These are phyloP conservation scores for Phytophthora syringae DNA, from an alignment of 352 stramenopile species.

Conservation along the genomic window DNA sequence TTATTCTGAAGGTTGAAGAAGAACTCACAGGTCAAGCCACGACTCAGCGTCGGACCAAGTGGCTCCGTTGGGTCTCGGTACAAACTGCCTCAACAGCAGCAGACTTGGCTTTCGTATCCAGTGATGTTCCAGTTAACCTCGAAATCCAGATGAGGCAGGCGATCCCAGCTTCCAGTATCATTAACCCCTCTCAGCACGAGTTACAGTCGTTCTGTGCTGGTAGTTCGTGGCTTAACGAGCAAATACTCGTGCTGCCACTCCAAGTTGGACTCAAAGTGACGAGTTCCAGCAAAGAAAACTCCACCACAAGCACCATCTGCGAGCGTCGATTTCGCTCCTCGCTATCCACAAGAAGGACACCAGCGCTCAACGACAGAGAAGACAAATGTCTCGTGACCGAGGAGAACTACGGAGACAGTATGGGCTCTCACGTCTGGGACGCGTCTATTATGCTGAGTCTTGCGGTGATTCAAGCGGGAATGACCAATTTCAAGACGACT, in stretches of 20 bases:
- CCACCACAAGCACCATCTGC: constrained; percentile 12
- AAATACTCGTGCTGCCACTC: constrained; percentile 48
- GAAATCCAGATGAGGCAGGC: constrained; percentile 14
- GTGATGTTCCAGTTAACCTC: constrained; percentile 1
- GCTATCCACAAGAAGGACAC: not conserved
- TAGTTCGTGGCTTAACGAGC: constrained; percentile 37
- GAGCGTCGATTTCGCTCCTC: constrained; percentile 11
- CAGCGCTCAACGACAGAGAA: not conserved
- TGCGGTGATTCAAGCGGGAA: constrained; percentile 29
- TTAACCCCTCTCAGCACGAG: constrained; percentile 4
- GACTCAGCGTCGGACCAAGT: constrained; percentile 11
- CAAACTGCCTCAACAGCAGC: not conserved
- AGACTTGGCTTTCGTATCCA: not conserved
- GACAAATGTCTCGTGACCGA: constrained; percentile 33
- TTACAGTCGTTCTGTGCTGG: constrained; percentile 47
- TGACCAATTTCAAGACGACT: not conserved
- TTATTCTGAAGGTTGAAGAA: constrained; percentile 19
- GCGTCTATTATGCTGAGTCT: constrained; percentile 63
- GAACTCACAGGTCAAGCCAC: not conserved
- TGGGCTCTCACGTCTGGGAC: constrained; percentile 77
- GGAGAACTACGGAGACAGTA: constrained; percentile 70
- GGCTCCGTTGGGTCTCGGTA: constrained; percentile 10
- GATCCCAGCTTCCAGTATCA: not conserved
- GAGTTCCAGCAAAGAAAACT: not conserved
- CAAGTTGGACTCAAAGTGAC: constrained; percentile 23